Evolutionary conservation across 225 moss, liverwort and hornwort species (phyloP).

Genomic region (Anthoceros angustus): DNA sequence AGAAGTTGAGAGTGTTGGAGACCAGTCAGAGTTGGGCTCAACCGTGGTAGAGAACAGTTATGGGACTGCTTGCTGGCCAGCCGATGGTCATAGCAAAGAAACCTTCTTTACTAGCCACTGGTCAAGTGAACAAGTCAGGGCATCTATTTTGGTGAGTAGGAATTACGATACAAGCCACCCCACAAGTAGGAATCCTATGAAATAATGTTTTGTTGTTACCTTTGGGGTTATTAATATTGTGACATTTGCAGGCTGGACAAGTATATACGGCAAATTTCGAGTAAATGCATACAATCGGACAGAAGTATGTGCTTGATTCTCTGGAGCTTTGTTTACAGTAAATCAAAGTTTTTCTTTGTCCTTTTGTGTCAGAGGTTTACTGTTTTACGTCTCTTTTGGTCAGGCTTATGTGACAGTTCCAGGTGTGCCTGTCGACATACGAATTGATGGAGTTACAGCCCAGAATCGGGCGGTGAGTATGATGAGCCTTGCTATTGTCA

Average conservation of each 20-base stretch:
- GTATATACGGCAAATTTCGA: slow-evolving; percentile 59
- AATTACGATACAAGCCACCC: neutral
- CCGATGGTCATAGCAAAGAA: neutral
- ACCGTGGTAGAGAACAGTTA: neutral
- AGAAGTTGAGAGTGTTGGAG: neutral
- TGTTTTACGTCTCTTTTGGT: neutral
- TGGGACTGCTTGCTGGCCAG: neutral
- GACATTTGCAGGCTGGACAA: slow-evolving; percentile 38
- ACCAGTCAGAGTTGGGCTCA: neutral
- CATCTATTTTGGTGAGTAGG: neutral
- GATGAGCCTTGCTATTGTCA: neutral
- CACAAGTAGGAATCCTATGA: neutral
- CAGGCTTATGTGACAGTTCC: slow-evolving; percentile 90
- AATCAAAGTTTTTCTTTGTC: neutral
- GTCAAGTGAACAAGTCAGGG: neutral
- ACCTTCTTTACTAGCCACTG: neutral
- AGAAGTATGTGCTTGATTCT: slow-evolving; percentile 35
- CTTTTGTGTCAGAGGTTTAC: neutral
- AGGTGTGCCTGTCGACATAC: slow-evolving; percentile 61
- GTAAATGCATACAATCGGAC: slow-evolving; percentile 74
- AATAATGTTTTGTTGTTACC: neutral
- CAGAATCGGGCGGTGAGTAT: slow-evolving; percentile 67
- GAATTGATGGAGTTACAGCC: slow-evolving; percentile 59
- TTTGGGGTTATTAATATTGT: neutral
- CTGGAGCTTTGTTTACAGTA: neutral